Percentiles rank a stretch among this genome's conserved stretches.
Evolutionary conservation across 352 stramenopile species (phyloP).

Genomic region (Hyaloperonospora arabidopsidis): DNA sequence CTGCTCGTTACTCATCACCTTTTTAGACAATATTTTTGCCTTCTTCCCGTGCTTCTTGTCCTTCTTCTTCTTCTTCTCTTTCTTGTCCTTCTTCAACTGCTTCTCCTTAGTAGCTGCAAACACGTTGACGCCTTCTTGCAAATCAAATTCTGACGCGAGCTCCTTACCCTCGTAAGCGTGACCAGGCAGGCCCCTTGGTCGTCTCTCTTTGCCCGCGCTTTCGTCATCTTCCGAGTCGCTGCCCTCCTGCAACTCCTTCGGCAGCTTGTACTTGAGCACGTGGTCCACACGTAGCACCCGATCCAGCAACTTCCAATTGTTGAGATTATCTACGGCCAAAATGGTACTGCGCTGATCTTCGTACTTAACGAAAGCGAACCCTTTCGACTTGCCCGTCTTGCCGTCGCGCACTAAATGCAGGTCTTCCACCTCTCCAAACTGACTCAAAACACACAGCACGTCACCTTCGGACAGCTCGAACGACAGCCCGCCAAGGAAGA

Average conservation of each 20-base stretch:
- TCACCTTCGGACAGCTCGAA: slow-evolving; percentile 93
- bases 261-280: slow-evolving; percentile 95
- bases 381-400: slow-evolving; percentile 93
- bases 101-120: slow-evolving; percentile 59
- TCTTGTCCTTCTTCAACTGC: slow-evolving; percentile 36
- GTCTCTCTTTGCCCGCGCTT: slow-evolving; percentile 20
- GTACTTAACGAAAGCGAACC: slow-evolving; percentile 97
- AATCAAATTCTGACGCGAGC: slow-evolving; percentile 54
- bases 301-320: slow-evolving; percentile 86
- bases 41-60: slow-evolving; percentile 46
- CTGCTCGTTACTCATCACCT: slow-evolving; percentile 50
- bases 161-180: slow-evolving; percentile 87
- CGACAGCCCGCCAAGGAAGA: slow-evolving; percentile 91
- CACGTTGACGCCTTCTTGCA: slow-evolving; percentile 76
- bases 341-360: slow-evolving; percentile 94
- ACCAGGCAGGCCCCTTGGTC: slow-evolving; percentile 49
- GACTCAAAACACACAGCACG: slow-evolving; percentile 88
- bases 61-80: slow-evolving; percentile 46
- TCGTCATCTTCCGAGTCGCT: slow-evolving; percentile 50
- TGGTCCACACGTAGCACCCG: slow-evolving; percentile 94
- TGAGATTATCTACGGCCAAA: slow-evolving; percentile 97
- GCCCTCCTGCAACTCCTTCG: slow-evolving; percentile 83
- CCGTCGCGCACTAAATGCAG: slow-evolving; percentile 94
- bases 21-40: no score
- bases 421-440: slow-evolving; percentile 90